Conservation (phyloP, 371 early-diverging fungal species). For the Apophysomyces variabilis region DNA sequence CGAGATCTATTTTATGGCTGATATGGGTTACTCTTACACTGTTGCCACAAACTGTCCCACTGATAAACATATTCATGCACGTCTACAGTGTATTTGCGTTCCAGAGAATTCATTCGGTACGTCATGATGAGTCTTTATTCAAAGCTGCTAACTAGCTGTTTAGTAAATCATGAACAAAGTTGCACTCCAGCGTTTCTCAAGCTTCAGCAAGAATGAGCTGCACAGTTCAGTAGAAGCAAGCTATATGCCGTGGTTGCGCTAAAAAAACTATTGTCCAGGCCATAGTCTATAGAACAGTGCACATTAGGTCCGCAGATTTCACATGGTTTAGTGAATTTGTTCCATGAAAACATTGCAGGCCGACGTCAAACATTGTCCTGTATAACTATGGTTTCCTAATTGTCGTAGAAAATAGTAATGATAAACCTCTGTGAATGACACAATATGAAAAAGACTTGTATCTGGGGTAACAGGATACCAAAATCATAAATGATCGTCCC, state of each 20-base stretch:
- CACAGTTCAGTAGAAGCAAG: not conserved
- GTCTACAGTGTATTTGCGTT: constrained; percentile 18
- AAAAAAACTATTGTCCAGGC: no score
- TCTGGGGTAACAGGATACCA: no score
- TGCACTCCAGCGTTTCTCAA: not conserved
- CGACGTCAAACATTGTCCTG: no score
- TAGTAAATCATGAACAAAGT: constrained; percentile 2
- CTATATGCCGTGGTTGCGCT: not conserved
- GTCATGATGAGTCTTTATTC: not conserved
- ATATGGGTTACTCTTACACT: constrained; percentile 19
- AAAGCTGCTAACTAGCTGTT: not conserved
- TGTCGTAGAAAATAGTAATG: no score
- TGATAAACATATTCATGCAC: not conserved
- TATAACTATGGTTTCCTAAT: no score
- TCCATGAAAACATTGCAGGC: no score
- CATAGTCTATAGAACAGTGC: no score
- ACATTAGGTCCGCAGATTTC: no score
- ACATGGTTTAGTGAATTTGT: no score
- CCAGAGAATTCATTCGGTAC: constrained; percentile 16
- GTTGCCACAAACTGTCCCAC: constrained; percentile 21
- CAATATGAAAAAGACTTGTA: no score
- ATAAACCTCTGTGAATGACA: no score
- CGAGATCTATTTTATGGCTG: constrained; percentile 19
- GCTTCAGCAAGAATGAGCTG: not conserved
- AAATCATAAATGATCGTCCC: no score